These are phyloP conservation scores for Delphinella strobiligena DNA, from an alignment of 2,329 filamentous ascomycete species.

Conservation along the genomic window DNA sequence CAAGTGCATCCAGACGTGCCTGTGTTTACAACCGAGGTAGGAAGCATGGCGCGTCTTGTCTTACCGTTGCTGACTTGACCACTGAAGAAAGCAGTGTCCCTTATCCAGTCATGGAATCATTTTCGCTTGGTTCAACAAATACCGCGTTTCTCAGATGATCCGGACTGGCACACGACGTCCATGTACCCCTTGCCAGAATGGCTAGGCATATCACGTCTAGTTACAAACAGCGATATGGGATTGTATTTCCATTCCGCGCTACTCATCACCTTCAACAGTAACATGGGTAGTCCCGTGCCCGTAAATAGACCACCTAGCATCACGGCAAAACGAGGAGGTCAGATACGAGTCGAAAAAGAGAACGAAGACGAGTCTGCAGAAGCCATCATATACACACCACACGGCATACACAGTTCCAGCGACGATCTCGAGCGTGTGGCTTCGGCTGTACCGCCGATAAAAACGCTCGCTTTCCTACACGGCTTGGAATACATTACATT, in stretches of 20 bases:
- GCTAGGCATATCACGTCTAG: slow-evolving; percentile 49
- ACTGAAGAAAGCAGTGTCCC: slow-evolving; percentile 38
- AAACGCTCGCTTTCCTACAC: slow-evolving; percentile 48
- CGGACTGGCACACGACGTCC: slow-evolving; percentile 35
- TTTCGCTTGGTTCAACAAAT: slow-evolving; percentile 44
- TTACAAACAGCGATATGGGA: slow-evolving; percentile 37
- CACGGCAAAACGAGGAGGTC: slow-evolving; percentile 17
- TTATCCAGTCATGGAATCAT: slow-evolving; percentile 47
- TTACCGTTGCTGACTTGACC: slow-evolving; percentile 1
- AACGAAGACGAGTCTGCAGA: slow-evolving; percentile 31
- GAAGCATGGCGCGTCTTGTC: neutral
- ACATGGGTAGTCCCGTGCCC: slow-evolving; percentile 12
- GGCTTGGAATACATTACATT: slow-evolving; percentile 50
- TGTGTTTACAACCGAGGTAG: slow-evolving; percentile 43
- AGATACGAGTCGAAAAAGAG: slow-evolving; percentile 11
- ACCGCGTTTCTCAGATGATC: slow-evolving; percentile 29
- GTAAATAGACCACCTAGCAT: no score
- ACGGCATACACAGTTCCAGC: slow-evolving; percentile 41
- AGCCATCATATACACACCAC: slow-evolving; percentile 52
- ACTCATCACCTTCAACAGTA: slow-evolving; percentile 41
- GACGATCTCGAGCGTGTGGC: slow-evolving; percentile 31
- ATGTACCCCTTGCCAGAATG: slow-evolving; percentile 42
- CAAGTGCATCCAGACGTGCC: slow-evolving; percentile 43
- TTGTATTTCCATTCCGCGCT: slow-evolving; percentile 52
- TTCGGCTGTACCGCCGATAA: slow-evolving; percentile 33